These are phyloP conservation scores for Rosa persica DNA, from an alignment of 306 rosid genomes.

Conservation along the genomic window DNA sequence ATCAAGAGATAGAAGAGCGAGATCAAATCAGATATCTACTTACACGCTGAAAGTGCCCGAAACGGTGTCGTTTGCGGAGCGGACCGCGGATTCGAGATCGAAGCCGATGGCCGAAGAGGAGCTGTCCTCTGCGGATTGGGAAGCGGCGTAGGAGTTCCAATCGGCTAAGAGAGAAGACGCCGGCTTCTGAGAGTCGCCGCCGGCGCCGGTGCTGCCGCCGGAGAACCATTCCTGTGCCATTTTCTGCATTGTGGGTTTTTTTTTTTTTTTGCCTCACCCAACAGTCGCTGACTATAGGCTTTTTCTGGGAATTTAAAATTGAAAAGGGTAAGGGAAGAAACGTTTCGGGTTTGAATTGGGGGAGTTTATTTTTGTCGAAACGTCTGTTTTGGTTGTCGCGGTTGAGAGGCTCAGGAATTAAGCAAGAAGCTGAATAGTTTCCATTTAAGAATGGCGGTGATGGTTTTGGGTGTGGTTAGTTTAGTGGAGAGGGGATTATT, in stretches of 20 bases:
- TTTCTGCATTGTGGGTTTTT: constrained; percentile 51
- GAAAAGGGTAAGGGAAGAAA: not conserved
- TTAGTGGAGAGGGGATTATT: too few relatives aligned
- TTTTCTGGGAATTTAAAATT: not conserved
- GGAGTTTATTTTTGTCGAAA: constrained; percentile 6
- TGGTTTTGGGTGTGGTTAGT: too few relatives aligned
- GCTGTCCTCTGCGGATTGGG: constrained; percentile 49
- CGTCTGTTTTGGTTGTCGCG: not conserved
- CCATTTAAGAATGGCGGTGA: too few relatives aligned
- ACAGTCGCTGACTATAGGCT: not conserved
- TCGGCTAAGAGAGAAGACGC: constrained; percentile 66
- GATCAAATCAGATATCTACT: constrained; percentile 24
- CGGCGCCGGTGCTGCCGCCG: constrained; percentile 25
- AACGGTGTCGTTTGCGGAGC: constrained; percentile 86
- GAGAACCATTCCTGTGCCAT: constrained; percentile 92
- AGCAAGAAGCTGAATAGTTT: not conserved
- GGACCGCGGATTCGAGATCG: constrained; percentile 91
- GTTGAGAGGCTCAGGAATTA: not conserved
- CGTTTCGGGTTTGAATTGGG: not conserved
- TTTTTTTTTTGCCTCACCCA: not conserved
- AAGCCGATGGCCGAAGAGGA: constrained; percentile 49
- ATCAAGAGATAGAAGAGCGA: not conserved
- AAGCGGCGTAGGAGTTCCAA: constrained; percentile 84
- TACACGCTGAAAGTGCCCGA: constrained; percentile 87
- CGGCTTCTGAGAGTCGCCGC: constrained; percentile 42